Conservation (phyloP, 768 basidiomycete genomes). For the Boletus sp. region DNA sequence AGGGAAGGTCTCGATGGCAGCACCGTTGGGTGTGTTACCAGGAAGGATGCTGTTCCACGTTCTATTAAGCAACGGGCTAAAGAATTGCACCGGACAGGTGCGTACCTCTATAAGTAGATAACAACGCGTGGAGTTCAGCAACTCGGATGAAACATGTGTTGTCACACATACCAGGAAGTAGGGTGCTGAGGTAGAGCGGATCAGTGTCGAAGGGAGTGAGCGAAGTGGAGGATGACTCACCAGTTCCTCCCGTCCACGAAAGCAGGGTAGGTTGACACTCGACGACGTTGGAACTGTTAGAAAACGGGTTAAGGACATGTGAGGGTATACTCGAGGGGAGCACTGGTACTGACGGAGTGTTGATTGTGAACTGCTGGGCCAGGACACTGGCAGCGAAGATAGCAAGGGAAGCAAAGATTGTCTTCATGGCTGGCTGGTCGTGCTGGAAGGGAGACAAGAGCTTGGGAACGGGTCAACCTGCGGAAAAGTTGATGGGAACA, state of each 20-base stretch:
- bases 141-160: neutral
- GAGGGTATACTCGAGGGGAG: neutral
- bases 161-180: constrained; percentile 58
- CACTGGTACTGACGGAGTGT: constrained; percentile 64
- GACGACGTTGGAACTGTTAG: constrained; percentile 43
- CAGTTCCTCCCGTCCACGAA: constrained; percentile 52
- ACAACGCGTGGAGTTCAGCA: neutral
- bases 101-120: constrained; percentile 38
- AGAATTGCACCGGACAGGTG: neutral
- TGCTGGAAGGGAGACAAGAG: constrained; percentile 13
- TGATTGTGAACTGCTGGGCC: constrained; percentile 56
- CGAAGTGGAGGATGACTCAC: constrained; percentile 38
- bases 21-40: constrained; percentile 43
- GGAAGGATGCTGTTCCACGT: constrained; percentile 47
- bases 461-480: constrained; percentile 11
- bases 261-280: constrained; percentile 60
- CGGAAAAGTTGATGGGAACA: constrained; percentile 19
- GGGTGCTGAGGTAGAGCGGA: constrained; percentile 41
- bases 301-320: constrained; percentile 1
- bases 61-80: neutral
- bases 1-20: constrained; percentile 48
- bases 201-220: neutral
- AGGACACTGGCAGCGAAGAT: constrained; percentile 42
- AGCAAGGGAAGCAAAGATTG: constrained; percentile 36
- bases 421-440: constrained; percentile 45